Evolutionary conservation across 2,329 filamentous ascomycete genomes (phyloP).

Genomic region (Fusarium sp.): DNA sequence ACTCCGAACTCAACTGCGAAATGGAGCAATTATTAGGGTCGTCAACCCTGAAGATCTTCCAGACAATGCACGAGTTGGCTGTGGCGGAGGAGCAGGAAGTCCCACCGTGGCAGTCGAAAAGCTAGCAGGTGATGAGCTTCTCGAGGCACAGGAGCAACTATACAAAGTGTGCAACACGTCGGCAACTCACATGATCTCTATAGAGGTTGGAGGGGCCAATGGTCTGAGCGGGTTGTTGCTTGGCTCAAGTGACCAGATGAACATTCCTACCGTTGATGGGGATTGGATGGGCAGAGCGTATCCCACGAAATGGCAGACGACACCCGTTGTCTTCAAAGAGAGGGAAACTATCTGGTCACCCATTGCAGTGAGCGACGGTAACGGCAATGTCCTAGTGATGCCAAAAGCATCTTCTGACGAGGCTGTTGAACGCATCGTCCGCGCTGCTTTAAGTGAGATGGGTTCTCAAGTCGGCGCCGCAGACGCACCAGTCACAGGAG

Average conservation of each 20-base stretch:
- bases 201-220: slow-evolving; percentile 77
- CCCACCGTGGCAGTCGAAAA: slow-evolving; percentile 73
- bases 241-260: slow-evolving; percentile 66
- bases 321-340: slow-evolving; percentile 65
- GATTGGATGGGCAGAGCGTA: slow-evolving; percentile 71
- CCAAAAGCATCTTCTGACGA: slow-evolving; percentile 61
- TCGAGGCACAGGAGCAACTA: slow-evolving; percentile 64
- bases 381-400: slow-evolving; percentile 65
- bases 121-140: slow-evolving; percentile 68
- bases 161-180: slow-evolving; percentile 62
- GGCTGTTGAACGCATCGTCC: slow-evolving; percentile 63
- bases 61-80: slow-evolving; percentile 66
- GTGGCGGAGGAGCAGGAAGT: slow-evolving; percentile 69
- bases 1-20: slow-evolving; percentile 64
- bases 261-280: slow-evolving; percentile 65
- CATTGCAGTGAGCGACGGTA: slow-evolving; percentile 64
- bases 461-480: slow-evolving; percentile 65
- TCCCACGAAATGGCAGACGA: slow-evolving; percentile 68
- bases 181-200: slow-evolving; percentile 70
- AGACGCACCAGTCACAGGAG: slow-evolving; percentile 62
- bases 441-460: slow-evolving; percentile 67
- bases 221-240: slow-evolving; percentile 70
- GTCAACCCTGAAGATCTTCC: slow-evolving; percentile 64
- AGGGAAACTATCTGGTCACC: slow-evolving; percentile 61
- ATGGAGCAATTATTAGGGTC: slow-evolving; percentile 64